These are phyloP conservation scores for Aphanomyces astaci DNA, from an alignment of 352 stramenopile genomes.

Conservation along the genomic window DNA sequence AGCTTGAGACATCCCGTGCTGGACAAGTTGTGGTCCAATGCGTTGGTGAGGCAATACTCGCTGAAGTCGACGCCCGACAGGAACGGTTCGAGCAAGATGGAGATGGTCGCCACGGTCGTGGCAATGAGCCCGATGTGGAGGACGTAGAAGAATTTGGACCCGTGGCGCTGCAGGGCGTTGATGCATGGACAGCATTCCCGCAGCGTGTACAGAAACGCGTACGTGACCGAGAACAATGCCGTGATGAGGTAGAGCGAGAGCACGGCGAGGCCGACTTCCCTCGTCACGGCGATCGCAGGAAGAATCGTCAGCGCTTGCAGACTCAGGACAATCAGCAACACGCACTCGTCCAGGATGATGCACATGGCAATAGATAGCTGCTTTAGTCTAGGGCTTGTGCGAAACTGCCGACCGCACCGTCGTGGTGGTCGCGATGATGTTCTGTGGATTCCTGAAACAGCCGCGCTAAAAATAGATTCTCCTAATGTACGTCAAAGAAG, in stretches of 20 bases:
- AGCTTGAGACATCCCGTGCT: conserved; percentile 2
- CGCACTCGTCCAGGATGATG: conserved; percentile 20
- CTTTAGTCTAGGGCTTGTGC: neutral
- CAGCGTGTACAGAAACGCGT: conserved; percentile 18
- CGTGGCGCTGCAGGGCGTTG: conserved; percentile 9
- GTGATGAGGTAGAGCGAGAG: conserved; percentile 11
- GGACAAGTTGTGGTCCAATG: conserved; percentile 15
- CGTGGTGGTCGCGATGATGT: neutral
- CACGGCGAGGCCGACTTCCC: conserved; percentile 7
- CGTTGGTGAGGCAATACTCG: neutral
- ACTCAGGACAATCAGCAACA: conserved; percentile 9
- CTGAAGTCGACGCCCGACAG: neutral
- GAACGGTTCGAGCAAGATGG: conserved; percentile 8
- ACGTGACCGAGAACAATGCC: neutral
- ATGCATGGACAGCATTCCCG: conserved; percentile 8
- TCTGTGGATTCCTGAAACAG: neutral
- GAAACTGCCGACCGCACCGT: neutral
- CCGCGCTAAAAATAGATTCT: neutral
- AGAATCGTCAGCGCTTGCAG: conserved; percentile 12
- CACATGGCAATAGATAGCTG: conserved; percentile 14
- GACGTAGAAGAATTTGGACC: conserved; percentile 15
- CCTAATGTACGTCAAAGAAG: neutral
- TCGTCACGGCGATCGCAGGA: conserved; percentile 2
- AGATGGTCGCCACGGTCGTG: conserved; percentile 12
- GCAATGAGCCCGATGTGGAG: conserved; percentile 16